Evolutionary conservation across 208 protist species (phyloP).

Genomic region (Balamuthia mandrillaris): DNA sequence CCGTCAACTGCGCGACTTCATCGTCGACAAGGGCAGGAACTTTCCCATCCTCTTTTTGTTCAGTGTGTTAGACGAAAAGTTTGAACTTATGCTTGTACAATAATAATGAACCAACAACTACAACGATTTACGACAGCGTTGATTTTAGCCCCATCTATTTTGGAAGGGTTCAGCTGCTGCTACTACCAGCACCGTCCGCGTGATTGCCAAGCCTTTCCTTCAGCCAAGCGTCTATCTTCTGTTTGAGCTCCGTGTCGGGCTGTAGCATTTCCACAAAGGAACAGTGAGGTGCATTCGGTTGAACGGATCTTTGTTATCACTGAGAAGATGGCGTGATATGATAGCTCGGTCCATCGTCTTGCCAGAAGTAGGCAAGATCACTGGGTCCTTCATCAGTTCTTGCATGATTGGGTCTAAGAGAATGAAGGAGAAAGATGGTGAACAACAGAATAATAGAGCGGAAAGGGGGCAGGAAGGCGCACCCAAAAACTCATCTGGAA

Average conservation of each 20-base stretch:
- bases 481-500: slow-evolving; percentile 38
- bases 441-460: background rate
- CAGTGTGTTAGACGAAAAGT: background rate
- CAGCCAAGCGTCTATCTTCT: too few species aligned
- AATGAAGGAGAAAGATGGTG: background rate
- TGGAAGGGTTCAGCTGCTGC: too few species aligned
- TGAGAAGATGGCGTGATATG: slow-evolving; percentile 17
- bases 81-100: slow-evolving; percentile 5
- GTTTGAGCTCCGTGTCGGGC: background rate
- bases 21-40: background rate
- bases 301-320: background rate
- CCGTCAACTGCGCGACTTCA: background rate
- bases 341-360: slow-evolving; percentile 36
- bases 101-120: background rate
- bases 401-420: slow-evolving; percentile 19
- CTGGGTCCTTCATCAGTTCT: slow-evolving; percentile 34
- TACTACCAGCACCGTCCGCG: too few species aligned
- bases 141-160: too few species aligned
- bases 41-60: slow-evolving; percentile 27
- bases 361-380: slow-evolving; percentile 22
- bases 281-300: background rate
- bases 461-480: background rate
- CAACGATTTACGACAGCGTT: too few species aligned
- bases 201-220: too few species aligned
- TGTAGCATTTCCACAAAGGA: slow-evolving; percentile 7